Base-by-base conservation (phyloP, 805 yeast genomes). In the Candida berthetii region DNA sequence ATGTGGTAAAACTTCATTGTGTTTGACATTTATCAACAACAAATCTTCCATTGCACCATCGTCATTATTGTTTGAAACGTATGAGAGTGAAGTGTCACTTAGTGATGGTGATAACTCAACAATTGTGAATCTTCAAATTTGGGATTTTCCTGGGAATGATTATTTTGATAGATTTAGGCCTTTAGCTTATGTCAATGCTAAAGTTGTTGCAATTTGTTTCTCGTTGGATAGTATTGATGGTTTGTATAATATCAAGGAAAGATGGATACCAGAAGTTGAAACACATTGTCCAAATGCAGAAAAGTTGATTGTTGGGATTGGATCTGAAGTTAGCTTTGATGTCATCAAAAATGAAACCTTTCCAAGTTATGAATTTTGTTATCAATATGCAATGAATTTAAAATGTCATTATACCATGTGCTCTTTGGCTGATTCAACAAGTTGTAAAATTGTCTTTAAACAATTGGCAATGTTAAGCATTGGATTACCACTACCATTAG, bases 191-290 rank as follows among this genome's bases (percentile, higher is more conserved):
- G 69, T 65, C 10, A 63, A 61, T 55, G 64, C 69, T 24, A 56
- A 60, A 37, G 64, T 59, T 34, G 57, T 66, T 31, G 47, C 67
- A 47, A 58, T 66, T 31, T 68, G 72, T 48, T 68, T 68, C 56
- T 57, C 59, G 8, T 53, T 65, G 28, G 61, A 56, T 40, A 49
- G 60, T n/a, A 52, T 59, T 14, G 58, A 57, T 39, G 54, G 68
- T 2, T 58, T 64, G 45, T 61, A 56, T 38, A 62, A 59, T 42
- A 62, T 66, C 16, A 50, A 48, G 44, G 70, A 64, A 36, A 58
- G 66, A 47, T 68, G 72, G 72, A 54, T 66, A n/a, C 69, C 71
- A 14, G 72, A 68, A 48, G 60, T 66, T 17, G 58, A 60, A 46
- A 58, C 54, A 36, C 60, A 66, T 53, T 66, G 71, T 47, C 65